phyloP scores from a whole-genome alignment of 345 rosid genomes.

The rapeseed (Brassica napus) region Da-Ae NC_063442.1:30940501-30941000 shows the following conservation, averaged over 20 bases:
- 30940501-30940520: conserved; percentile 54
- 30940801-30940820: neutral
- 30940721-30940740: conserved; percentile 22
- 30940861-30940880: neutral
- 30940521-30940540: conserved; percentile 38
- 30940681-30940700: conserved; percentile 23
- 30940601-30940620: conserved; percentile 21
- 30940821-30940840: conserved; percentile 29
- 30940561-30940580: conserved; percentile 22
- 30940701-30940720: conserved; percentile 26
- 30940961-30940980: neutral
- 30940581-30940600: neutral
- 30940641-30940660: conserved; percentile 28
- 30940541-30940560: conserved; percentile 52
- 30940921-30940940: conserved; percentile 17
- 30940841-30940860: neutral
- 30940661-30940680: neutral
- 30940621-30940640: conserved; percentile 40
- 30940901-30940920: conserved; percentile 29
- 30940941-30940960: neutral
- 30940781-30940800: conserved; percentile 3
- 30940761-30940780: conserved; percentile 32
- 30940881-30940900: neutral
- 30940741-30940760: conserved; percentile 1
- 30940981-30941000: neutral